Base-by-base conservation (phyloP, 805 yeast genomes). In the Ogataea methylovora region DNA sequence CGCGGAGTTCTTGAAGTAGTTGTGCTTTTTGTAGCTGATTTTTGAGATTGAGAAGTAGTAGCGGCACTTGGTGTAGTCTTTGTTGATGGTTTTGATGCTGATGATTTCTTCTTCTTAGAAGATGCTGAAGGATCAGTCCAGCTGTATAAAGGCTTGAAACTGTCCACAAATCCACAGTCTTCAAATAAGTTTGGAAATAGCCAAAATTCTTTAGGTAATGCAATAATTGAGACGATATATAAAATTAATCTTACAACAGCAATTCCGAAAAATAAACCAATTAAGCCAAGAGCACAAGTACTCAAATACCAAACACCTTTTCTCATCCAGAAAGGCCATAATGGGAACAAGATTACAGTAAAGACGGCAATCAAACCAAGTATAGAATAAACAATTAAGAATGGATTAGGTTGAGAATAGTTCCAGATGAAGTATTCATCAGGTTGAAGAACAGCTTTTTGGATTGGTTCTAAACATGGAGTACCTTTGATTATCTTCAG, bases 301-400 rank as follows among this genome's bases (percentile, higher is more conserved):
- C 95, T 83, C 35, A 86, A 54, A 56, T 87, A 92, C 84, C 95
- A 92, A 22, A 85, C 95, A 28, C 92, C 94, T 36, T 70, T 69
- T 55, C 94, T 79, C 92, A 92, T 78, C 59, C 80, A 76, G 24
- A 66, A 51, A 19, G 98, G 98, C 98, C 98, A 92, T 50, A 92
- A 69, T 42, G 97, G 98, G 78, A 86, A 92, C 50, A 83, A 63
- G 24, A 84, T 76, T 21, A 80, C 54, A 2, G 74, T 66, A 45
- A 82, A 75, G 4, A 82, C 68, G 16, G 73, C 80, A 6, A 71
- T 73, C 15, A 90, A 60, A 19, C 82, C 79, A 43, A 83, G 67
- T 3, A 79, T 69, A 7, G 84, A 80, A 46, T 77, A 77, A 24
- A 74, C 40, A 18, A 73, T 64, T 39, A 83, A 73, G 43, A 56